Evolutionary conservation across 2,329 filamentous ascomycete species (phyloP).

Genomic region (Sclerotinia glacialis): DNA sequence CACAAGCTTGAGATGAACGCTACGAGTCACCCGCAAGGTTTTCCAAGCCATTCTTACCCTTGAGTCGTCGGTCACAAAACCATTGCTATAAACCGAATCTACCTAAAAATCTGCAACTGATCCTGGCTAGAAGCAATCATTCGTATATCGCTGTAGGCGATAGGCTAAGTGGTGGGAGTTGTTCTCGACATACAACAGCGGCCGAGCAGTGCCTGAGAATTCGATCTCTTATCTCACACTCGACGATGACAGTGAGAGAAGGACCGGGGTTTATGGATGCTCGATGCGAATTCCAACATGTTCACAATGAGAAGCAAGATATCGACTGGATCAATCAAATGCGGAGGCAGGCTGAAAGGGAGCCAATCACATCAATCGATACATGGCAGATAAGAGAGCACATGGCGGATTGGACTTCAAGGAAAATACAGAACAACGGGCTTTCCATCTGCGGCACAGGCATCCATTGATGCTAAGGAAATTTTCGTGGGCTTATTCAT

Average conservation of each 20-base stretch:
- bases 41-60: too few species aligned
- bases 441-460: not conserved
- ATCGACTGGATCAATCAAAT: not conserved
- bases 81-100: not conserved
- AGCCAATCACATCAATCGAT: not conserved
- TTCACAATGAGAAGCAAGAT: not conserved
- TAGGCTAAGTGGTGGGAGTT: not conserved
- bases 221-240: too few species aligned
- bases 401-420: not conserved
- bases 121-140: not conserved
- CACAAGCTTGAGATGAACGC: not conserved
- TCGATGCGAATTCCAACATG: not conserved
- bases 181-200: too few species aligned
- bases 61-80: not conserved
- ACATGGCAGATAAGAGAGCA: not conserved
- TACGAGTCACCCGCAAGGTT: not conserved
- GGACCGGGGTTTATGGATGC: not conserved
- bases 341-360: not conserved
- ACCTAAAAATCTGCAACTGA: too few species aligned
- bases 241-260: not conserved
- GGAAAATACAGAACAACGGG: not conserved
- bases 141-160: too few species aligned
- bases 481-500: too few species aligned
- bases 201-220: too few species aligned
- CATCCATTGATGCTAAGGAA: not conserved